A percentile compares a stretch with the other conserved stretches of the same genome.
Evolutionary conservation across 2,329 filamentous ascomycete genomes (phyloP).

Genomic region (Colletotrichum noveboracense): DNA sequence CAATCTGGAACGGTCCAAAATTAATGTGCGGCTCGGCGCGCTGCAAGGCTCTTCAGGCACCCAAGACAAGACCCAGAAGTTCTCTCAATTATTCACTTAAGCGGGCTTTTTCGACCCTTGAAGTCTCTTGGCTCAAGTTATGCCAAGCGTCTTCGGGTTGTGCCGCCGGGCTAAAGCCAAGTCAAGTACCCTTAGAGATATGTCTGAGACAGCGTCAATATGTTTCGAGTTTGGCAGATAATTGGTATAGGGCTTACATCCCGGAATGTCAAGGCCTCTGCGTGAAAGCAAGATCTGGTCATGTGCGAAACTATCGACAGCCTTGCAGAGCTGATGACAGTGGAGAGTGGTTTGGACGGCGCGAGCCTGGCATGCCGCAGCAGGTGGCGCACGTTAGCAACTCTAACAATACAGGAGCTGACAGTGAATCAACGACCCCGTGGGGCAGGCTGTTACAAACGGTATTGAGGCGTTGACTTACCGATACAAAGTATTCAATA

Average conservation of each 20-base stretch:
- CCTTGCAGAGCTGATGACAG: accelerated
- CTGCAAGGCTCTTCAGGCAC: background rate
- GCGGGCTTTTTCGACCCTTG: background rate
- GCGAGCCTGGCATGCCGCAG: accelerated
- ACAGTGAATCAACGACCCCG: accelerated
- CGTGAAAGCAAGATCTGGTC: background rate
- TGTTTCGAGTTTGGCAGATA: background rate
- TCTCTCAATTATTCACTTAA: background rate
- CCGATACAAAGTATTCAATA: background rate
- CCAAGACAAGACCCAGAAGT: background rate
- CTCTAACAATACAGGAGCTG: background rate
- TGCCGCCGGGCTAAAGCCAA: background rate
- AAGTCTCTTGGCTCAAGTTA: background rate
- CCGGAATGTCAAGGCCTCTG: background rate
- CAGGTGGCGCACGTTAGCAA: background rate
- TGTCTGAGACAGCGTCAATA: background rate
- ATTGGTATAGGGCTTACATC: background rate
- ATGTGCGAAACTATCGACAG: background rate
- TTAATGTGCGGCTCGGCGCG: background rate
- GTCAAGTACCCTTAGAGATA: background rate
- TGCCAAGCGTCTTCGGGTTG: background rate
- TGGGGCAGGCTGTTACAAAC: background rate
- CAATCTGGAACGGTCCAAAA: accelerated
- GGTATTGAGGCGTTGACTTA: accelerated
- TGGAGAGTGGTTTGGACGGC: accelerated